A percentile compares a stretch with the other conserved stretches of the same genome.
Conservation (phyloP, 1,139 yeast species). For the Diutina mesorugosa region DNA sequence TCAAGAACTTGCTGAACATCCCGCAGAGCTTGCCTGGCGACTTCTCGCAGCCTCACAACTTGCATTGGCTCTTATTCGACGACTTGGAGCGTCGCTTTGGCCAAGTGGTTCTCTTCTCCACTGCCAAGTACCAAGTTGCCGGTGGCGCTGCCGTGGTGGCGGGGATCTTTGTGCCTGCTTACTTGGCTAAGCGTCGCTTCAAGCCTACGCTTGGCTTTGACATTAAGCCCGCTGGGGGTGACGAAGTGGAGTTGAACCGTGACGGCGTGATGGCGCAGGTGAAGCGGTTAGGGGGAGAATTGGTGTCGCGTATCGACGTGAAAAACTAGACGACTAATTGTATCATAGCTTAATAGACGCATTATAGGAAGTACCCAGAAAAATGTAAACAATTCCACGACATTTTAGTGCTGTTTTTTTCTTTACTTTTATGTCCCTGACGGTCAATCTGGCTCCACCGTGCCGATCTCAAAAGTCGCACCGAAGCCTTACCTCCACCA, state of each 20-base stretch:
- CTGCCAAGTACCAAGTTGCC: conserved; percentile 38
- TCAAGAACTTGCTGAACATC: conserved; percentile 43
- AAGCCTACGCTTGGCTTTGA: conserved; percentile 73
- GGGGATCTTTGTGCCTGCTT: conserved; percentile 68
- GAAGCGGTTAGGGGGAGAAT: conserved; percentile 62
- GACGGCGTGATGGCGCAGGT: conserved; percentile 69
- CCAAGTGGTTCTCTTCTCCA: conserved; percentile 47
- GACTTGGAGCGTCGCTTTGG: conserved; percentile 46
- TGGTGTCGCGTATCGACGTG: conserved; percentile 6
- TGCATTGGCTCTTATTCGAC: conserved; percentile 37
- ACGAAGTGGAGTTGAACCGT: conserved; percentile 55
- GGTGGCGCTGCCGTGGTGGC: conserved; percentile 47
- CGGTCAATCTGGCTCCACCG: not conserved
- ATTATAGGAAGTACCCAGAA: not conserved
- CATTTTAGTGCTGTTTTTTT: too few species aligned
- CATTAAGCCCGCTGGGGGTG: conserved; percentile 47
- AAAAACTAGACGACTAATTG: conserved; percentile 3
- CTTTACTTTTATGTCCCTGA: not conserved
- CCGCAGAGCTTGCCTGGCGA: conserved; percentile 34
- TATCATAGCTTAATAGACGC: conserved; percentile 1
- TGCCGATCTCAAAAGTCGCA: not conserved
- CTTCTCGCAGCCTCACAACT: conserved; percentile 35
- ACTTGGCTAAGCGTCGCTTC: conserved; percentile 47
- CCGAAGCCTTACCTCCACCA: not conserved
- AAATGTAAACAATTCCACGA: too few species aligned